Evolutionary conservation across 2,329 filamentous ascomycete genomes (phyloP).

Genomic region (Aspergillus neotritici): DNA sequence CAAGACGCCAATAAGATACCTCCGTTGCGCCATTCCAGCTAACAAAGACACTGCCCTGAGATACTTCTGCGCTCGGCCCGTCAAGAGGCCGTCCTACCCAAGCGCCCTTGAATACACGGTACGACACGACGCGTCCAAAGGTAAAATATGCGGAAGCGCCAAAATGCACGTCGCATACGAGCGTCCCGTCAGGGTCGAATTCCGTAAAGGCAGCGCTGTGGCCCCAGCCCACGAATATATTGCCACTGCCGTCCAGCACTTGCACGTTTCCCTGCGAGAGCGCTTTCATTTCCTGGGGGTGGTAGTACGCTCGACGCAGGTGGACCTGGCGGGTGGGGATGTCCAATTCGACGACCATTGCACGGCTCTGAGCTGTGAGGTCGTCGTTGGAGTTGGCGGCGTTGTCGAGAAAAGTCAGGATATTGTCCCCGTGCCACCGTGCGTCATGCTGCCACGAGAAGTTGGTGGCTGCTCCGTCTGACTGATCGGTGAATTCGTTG

Average conservation of each 20-base stretch:
- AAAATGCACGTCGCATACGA: slow-evolving; percentile 51
- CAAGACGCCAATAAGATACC: too few relatives aligned
- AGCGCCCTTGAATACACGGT: slow-evolving; percentile 50
- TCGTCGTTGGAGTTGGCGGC: slow-evolving; percentile 19
- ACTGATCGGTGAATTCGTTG: slow-evolving; percentile 42
- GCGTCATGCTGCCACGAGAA: slow-evolving; percentile 49
- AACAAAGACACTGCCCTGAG: too few relatives aligned
- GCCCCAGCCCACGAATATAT: slow-evolving; percentile 48
- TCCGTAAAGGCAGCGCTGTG: slow-evolving; percentile 48
- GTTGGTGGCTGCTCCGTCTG: slow-evolving; percentile 35
- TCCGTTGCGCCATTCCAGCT: too few relatives aligned
- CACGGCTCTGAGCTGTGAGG: slow-evolving; percentile 34
- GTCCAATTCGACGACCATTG: slow-evolving; percentile 40
- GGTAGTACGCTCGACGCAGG: slow-evolving; percentile 34
- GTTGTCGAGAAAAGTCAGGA: slow-evolving; percentile 39
- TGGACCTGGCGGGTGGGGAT: slow-evolving; percentile 35
- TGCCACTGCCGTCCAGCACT: slow-evolving; percentile 36
- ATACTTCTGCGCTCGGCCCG: too few relatives aligned
- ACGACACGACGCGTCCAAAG: slow-evolving; percentile 44
- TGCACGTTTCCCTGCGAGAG: slow-evolving; percentile 41
- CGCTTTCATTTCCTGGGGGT: slow-evolving; percentile 34
- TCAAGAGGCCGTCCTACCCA: slow-evolving; percentile 52
- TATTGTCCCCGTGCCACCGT: slow-evolving; percentile 28
- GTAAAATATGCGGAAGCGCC: slow-evolving; percentile 31
- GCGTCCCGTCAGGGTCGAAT: slow-evolving; percentile 44